phyloP scores from a whole-genome alignment of 1,284 basidiomycete species.

The Heterobasidion occidentale region DNA sequence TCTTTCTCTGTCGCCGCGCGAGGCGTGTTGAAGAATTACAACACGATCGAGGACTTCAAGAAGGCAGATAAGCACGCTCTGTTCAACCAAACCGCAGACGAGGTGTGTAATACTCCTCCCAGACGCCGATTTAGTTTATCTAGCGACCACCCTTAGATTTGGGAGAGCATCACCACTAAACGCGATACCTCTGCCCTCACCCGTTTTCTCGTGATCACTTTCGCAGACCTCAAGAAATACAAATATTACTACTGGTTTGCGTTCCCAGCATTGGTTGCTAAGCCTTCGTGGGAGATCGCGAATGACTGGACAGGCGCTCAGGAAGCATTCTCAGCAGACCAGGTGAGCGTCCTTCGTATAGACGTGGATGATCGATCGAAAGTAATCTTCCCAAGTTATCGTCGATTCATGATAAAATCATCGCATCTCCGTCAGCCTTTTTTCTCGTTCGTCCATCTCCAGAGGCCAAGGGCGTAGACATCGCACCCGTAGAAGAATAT shows the following conservation, averaged over 20 bases:
- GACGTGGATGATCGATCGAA: not conserved
- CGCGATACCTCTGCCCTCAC: slow-evolving; percentile 52
- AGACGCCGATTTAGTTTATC: not conserved
- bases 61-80: slow-evolving; percentile 80
- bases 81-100: slow-evolving; percentile 44
- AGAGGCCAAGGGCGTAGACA: slow-evolving; percentile 21
- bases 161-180: slow-evolving; percentile 46
- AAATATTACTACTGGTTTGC: slow-evolving; percentile 98
- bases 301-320: slow-evolving; percentile 43
- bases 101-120: not conserved
- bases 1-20: slow-evolving; percentile 32
- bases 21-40: slow-evolving; percentile 87
- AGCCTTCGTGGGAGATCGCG: slow-evolving; percentile 80
- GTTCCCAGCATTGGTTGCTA: slow-evolving; percentile 85
- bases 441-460: slow-evolving; percentile 47
- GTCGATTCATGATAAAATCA: slow-evolving; percentile 42
- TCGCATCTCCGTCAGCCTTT: slow-evolving; percentile 36
- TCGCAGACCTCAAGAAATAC: slow-evolving; percentile 97
- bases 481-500: slow-evolving; percentile 51
- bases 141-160: slow-evolving; percentile 41
- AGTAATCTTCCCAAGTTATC: not conserved
- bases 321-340: slow-evolving; percentile 25
- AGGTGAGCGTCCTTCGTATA: slow-evolving; percentile 21
- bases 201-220: slow-evolving; percentile 85
- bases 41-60: slow-evolving; percentile 96